Evolutionary conservation across 306 rosid species (phyloP), one percentile per base, ranked within the genome.

Genomic region (Begonia peltatifolia): DNA sequence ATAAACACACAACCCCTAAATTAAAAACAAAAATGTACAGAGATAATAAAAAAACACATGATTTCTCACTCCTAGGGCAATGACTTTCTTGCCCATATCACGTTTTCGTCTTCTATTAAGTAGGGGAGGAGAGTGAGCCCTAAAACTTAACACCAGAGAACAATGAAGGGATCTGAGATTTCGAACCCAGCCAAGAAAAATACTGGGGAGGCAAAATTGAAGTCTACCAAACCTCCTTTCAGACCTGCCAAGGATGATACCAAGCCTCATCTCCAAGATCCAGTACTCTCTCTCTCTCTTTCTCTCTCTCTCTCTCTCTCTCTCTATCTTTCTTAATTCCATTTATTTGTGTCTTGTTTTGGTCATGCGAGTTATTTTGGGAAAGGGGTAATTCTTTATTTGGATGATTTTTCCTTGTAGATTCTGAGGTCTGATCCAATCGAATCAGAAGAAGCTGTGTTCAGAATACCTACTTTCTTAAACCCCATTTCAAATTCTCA

Each of bases 251-350:
- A 76, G 65, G 96, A 87, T 52, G 96, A 84, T 58, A 81, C 88
- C 49, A 87, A 87, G 42, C 96, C 90, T 13, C 67, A 77, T 22
- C 94, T 87, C 55, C 94, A 87, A 76, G 96, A 84, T 66, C 96
- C 94, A 10, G 92, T 87, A 74, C 47, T 20, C 12, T 51, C 43
- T 48, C 50, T 62, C 3, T 50, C 41, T 44, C 46, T 36, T 23
- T 23, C 23, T 11, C 47, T 58, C 3, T 6, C 47, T 49, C 1
- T n/a, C n/a, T n/a, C n/a, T n/a, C n/a, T n/a, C n/a, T n/a, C n/a
- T n/a, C n/a, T n/a, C n/a, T n/a, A n/a, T n/a, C n/a, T n/a, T n/a
- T n/a, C n/a, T n/a, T n/a, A n/a, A n/a, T n/a, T n/a, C n/a, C n/a
- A n/a, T n/a, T n/a, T n/a, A n/a, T n/a, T n/a, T n/a, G n/a, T n/a